A percentile compares a stretch with the other conserved stretches of the same genome.
Conservation (phyloP, 345 rosid genomes). For the Pugionium dolabratum region DNA sequence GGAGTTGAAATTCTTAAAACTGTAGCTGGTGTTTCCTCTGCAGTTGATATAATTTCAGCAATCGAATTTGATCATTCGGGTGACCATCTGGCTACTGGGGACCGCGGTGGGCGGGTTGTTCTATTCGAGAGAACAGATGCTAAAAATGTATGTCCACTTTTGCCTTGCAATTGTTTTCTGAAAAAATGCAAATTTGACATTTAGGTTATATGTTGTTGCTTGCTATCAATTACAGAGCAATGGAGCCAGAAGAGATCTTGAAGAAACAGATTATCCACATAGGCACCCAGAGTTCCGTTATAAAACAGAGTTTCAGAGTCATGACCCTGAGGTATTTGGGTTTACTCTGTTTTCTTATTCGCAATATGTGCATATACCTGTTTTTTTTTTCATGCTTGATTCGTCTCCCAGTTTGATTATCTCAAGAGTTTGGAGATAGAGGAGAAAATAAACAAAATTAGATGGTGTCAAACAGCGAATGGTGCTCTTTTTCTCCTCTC, state of each 20-base stretch:
- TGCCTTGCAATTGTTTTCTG: slow-evolving; percentile 9
- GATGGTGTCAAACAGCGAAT: slow-evolving; percentile 88
- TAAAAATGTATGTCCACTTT: slow-evolving; percentile 57
- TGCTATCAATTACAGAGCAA: slow-evolving; percentile 49
- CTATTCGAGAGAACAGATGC: slow-evolving; percentile 79
- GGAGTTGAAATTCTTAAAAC: slow-evolving; percentile 7
- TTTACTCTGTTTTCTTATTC: slow-evolving; percentile 5
- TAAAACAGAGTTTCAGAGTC: slow-evolving; percentile 92
- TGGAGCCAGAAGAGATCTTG: slow-evolving; percentile 63
- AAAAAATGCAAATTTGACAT: slow-evolving; percentile 7
- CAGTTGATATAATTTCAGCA: slow-evolving; percentile 93
- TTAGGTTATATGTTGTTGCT: slow-evolving; percentile 26
- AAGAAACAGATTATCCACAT: slow-evolving; percentile 60
- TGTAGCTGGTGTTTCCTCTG: slow-evolving; percentile 36
- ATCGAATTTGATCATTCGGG: slow-evolving; percentile 85
- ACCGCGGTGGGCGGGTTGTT: slow-evolving; percentile 94
- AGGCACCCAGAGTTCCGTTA: slow-evolving; percentile 81
- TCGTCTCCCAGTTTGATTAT: slow-evolving; percentile 71
- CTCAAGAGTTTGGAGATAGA: slow-evolving; percentile 94
- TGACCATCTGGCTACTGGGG: slow-evolving; percentile 86
- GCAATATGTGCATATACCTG: not conserved
- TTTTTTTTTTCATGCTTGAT: slow-evolving; percentile 18
- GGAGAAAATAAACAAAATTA: slow-evolving; percentile 90
- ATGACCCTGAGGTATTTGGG: slow-evolving; percentile 78
- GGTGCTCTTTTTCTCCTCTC: slow-evolving; percentile 80